A percentile compares a stretch with the other conserved stretches of the same genome.
phyloP scores from a whole-genome alignment of 768 basidiomycete species.

The Auricularia sp. region DNA sequence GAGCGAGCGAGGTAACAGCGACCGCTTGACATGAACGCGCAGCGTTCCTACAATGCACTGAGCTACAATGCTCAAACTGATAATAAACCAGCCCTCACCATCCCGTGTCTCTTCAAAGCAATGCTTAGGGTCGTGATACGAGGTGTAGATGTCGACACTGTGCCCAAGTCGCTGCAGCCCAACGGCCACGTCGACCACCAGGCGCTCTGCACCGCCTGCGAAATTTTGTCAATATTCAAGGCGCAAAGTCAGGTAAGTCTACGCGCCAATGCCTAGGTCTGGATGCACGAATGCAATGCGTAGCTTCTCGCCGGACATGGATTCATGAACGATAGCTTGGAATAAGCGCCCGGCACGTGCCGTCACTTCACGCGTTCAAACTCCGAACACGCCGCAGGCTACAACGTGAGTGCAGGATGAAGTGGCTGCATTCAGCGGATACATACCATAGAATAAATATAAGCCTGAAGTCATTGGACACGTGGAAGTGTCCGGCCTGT shows the following conservation, averaged over 20 bases:
- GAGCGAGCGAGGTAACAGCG: conserved; percentile 73
- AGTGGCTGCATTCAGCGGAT: too few species aligned
- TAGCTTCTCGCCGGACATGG: background rate
- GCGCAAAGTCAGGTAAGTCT: background rate
- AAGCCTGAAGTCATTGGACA: too few species aligned
- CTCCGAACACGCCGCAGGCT: too few species aligned
- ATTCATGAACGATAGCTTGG: too few species aligned
- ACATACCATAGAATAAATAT: too few species aligned
- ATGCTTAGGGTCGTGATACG: conserved; percentile 75
- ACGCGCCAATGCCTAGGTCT: conserved; percentile 83
- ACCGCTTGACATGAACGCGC: conserved; percentile 54
- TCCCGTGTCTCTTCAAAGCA: conserved; percentile 92
- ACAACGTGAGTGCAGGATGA: too few species aligned
- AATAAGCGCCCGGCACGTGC: too few species aligned
- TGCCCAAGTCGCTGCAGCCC: conserved; percentile 81
- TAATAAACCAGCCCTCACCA: conserved; percentile 39
- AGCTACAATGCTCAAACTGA: background rate
- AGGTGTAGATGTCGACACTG: conserved; percentile 82
- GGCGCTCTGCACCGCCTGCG: conserved; percentile 86
- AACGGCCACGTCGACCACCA: conserved; percentile 90
- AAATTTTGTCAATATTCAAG: background rate
- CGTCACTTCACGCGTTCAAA: too few species aligned
- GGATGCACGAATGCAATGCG: conserved; percentile 81
- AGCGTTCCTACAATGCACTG: conserved; percentile 52
- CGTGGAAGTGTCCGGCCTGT: too few species aligned